phyloP scores from a whole-genome alignment of 768 basidiomycete genomes.

The Sporobolomyces roseus region DNA sequence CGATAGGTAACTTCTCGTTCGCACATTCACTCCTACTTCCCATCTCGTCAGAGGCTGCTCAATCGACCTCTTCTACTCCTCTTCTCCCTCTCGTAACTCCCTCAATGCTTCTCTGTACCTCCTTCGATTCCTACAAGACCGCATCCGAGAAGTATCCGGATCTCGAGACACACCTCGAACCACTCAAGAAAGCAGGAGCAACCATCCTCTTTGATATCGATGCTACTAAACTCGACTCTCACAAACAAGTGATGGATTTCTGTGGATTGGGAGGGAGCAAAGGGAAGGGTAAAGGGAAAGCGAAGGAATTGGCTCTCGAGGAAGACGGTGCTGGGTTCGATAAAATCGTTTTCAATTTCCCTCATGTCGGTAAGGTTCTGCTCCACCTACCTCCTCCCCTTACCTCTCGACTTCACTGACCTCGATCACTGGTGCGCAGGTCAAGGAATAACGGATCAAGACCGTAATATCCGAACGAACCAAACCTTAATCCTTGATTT shows the following conservation, averaged over 20 bases:
- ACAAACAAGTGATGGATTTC: slow-evolving; percentile 58
- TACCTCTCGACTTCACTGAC: no score
- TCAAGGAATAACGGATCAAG: slow-evolving; percentile 80
- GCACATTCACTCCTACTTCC: slow-evolving; percentile 63
- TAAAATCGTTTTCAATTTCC: slow-evolving; percentile 89
- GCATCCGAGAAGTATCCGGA: slow-evolving; percentile 77
- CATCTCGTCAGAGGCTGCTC: slow-evolving; percentile 48
- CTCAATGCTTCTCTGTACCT: slow-evolving; percentile 67
- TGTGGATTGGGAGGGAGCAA: slow-evolving; percentile 31
- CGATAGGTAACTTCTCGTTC: slow-evolving; percentile 74
- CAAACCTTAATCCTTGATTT: slow-evolving; percentile 78
- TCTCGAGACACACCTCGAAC: slow-evolving; percentile 59
- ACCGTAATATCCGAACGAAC: slow-evolving; percentile 85
- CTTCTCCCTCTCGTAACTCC: slow-evolving; percentile 49
- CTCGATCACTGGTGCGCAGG: no score
- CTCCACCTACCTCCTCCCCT: not conserved
- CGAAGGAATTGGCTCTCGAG: not conserved
- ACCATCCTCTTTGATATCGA: slow-evolving; percentile 76
- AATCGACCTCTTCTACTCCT: slow-evolving; percentile 54
- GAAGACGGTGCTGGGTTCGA: slow-evolving; percentile 56
- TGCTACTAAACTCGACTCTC: slow-evolving; percentile 69
- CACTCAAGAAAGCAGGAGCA: slow-evolving; percentile 60
- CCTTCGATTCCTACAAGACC: slow-evolving; percentile 72
- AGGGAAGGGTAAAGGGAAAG: slow-evolving; percentile 9
- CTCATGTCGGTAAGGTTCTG: slow-evolving; percentile 73